Evolutionary conservation across 73 alveolate genomes (phyloP), one percentile per base, ranked within the genome.

Genomic region (Urostyla sp.): DNA sequence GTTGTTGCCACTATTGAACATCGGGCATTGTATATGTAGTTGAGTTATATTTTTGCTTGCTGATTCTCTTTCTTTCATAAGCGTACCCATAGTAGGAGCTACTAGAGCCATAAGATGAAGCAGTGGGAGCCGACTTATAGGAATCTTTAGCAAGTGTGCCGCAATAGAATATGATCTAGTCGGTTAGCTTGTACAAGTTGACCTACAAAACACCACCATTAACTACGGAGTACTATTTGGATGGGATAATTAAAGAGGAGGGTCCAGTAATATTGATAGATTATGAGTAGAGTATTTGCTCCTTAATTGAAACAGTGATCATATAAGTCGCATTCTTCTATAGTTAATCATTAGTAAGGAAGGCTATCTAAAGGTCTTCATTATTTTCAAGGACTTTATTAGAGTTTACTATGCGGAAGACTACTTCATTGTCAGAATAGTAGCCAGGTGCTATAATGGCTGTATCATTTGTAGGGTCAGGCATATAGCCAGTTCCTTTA

Each of bases 181-280:
- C 46, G 63, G 80, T 44, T 2, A 40, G 61, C 23, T 26, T 37
- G 80, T 8, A 38, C n/a, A 66, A 38, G 37, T 37, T 26, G 24
- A 66, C 63, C 45, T 20, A 20, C 6, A 66, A 21, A 61, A 66
- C 30, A 23, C 80, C 80, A 7, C 80, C 80, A 27, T 66, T 66
- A 46, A 44, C 30, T 16, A 66, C 34, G 40, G 80, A 15, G 75
- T 35, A 37, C n/a, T 7, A 10, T 15, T 16, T 66, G 44, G 58
- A 58, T 3, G 48, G 18, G 66, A 66, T 66, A 24, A 7, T 23
- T 66, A 31, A 16, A 3, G 58, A 26, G 2, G 58, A 16, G 20
- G 7, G 7, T 50, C 36, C 27, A 15, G 58, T 20, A 40, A 13
- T 26, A 11, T 40, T 3, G 50, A 59, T 20, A 2, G 8, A 3